Base-by-base conservation (phyloP, 768 basidiomycete genomes). In the Tricholoma flavovirens region DNA sequence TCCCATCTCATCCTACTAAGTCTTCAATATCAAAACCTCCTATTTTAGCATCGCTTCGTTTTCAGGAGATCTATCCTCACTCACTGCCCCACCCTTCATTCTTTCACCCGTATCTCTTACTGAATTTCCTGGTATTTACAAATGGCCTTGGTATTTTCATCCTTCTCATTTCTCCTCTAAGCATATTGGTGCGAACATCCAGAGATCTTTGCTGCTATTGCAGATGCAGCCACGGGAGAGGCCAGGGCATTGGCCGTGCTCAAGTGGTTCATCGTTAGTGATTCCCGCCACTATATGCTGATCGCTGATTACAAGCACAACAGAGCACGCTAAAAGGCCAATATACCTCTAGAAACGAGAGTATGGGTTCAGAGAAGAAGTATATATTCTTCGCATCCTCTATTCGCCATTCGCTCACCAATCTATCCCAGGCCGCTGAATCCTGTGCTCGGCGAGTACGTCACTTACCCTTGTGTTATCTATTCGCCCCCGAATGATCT, bases 111-210 rank as follows among this genome's bases (percentile, higher is more conserved):
- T 86, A 4, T 96, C 93, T 2, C 80, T 96, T 51, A 95, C 93
- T 0, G 93, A 95, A 70, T 97, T 90, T 67, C 92, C 93, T 58
- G 87, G 90, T 91, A 57, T 67, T 12, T 33, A 19, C 36, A n/a
- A 26, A 36, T 15, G 26, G 6, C 32, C 42, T 56, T 51, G 58
- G 62, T 51, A 29, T 33, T 32, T 22, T 24, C 57, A 42, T 1
- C 22, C 35, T 55, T 42, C 10, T 19, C 40, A 10, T 19, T 10
- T 42, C 9, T n/a, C 54, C 38, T 50, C 53, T 60, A 21, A 91
- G 94, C 94, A 0, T 97, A 98, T 72, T 98, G 96, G 96, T 92
- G 93, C 66, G 96, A 98, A 69, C 89, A 90, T 51, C 93, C 93
- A 24, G 86, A 86, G 53, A 75, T 93, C 53, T 98, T 99, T 66